Evolutionary conservation across 2,329 filamentous ascomycete species (phyloP).

Genomic region (Periconia sp.): DNA sequence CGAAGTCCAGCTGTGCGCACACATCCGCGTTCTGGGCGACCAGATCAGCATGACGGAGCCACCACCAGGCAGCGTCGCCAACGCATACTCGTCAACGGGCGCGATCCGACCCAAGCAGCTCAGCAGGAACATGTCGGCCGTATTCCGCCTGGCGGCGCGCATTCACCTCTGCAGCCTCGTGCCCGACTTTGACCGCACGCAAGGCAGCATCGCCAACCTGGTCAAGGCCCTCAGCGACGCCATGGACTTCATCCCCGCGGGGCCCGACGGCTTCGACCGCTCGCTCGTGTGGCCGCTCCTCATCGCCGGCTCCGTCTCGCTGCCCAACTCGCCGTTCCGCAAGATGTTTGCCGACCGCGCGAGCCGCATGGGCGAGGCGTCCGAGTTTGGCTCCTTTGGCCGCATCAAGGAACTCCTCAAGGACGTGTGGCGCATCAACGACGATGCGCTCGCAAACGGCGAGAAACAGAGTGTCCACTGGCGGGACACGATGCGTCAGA

Average conservation of each 20-base stretch:
- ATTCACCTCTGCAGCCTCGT: constrained; percentile 97
- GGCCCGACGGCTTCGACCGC: constrained; percentile 81
- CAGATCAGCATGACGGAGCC: constrained; percentile 82
- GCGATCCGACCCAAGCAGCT: constrained; percentile 80
- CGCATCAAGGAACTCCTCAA: constrained; percentile 75
- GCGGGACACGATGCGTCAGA: constrained; percentile 90
- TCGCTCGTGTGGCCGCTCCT: constrained; percentile 92
- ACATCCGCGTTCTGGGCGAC: constrained; percentile 83
- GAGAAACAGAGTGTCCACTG: constrained; percentile 76
- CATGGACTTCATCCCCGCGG: constrained; percentile 80
- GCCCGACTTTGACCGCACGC: constrained; percentile 77
- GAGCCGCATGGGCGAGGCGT: constrained; percentile 72
- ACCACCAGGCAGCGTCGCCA: constrained; percentile 51
- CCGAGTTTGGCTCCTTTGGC: constrained; percentile 81
- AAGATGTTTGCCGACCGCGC: constrained; percentile 75
- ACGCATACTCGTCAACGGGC: constrained; percentile 63
- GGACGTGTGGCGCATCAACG: constrained; percentile 79
- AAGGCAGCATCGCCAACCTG: constrained; percentile 73
- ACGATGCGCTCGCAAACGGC: constrained; percentile 58
- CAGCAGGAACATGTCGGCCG: constrained; percentile 81
- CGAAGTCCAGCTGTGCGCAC: constrained; percentile 81
- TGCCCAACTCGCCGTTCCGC: constrained; percentile 73
- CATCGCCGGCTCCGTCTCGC: constrained; percentile 78
- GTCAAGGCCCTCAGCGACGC: constrained; percentile 76
- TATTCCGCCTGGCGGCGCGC: constrained; percentile 88